Percentiles rank a stretch among this genome's conserved stretches.
Evolutionary conservation across 2,329 filamentous ascomycete genomes (phyloP).

Genomic region (Magnaporthiopsis rhizophila): DNA sequence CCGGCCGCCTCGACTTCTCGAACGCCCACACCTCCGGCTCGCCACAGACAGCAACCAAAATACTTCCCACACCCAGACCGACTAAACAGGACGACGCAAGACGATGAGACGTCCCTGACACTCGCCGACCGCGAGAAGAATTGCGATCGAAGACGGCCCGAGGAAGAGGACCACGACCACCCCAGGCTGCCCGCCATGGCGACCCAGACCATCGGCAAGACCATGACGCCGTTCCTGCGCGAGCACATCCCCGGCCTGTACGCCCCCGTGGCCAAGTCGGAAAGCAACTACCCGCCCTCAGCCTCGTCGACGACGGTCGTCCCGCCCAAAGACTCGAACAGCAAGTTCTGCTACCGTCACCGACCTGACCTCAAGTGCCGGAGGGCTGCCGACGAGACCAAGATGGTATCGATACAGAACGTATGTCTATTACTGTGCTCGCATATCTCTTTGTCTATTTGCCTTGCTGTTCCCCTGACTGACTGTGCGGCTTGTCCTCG

Average conservation of each 20-base stretch:
- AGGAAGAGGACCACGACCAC: conserved; percentile 39
- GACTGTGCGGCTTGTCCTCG: not conserved
- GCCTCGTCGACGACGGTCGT: conserved; percentile 26
- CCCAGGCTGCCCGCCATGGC: conserved; percentile 49
- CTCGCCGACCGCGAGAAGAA: conserved; percentile 27
- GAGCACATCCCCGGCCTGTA: conserved; percentile 88
- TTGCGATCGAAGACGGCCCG: conserved; percentile 42
- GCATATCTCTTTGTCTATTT: conserved; percentile 8
- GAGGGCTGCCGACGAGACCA: conserved; percentile 84
- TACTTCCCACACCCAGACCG: not conserved
- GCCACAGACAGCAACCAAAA: not conserved
- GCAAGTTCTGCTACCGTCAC: conserved; percentile 93
- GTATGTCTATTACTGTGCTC: conserved; percentile 38
- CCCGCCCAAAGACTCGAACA: conserved; percentile 55
- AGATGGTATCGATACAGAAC: conserved; percentile 90
- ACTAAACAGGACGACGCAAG: not conserved
- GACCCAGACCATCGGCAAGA: conserved; percentile 63
- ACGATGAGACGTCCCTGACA: not conserved
- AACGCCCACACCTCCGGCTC: not conserved
- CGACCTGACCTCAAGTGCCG: conserved; percentile 89
- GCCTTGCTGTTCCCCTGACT: not conserved
- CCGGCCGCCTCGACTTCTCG: not conserved
- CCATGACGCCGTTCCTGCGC: conserved; percentile 79
- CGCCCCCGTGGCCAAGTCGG: conserved; percentile 62
- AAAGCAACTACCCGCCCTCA: conserved; percentile 19